Base-by-base conservation (phyloP, 352 stramenopile genomes). In the Globisporangium barbulae region DNA sequence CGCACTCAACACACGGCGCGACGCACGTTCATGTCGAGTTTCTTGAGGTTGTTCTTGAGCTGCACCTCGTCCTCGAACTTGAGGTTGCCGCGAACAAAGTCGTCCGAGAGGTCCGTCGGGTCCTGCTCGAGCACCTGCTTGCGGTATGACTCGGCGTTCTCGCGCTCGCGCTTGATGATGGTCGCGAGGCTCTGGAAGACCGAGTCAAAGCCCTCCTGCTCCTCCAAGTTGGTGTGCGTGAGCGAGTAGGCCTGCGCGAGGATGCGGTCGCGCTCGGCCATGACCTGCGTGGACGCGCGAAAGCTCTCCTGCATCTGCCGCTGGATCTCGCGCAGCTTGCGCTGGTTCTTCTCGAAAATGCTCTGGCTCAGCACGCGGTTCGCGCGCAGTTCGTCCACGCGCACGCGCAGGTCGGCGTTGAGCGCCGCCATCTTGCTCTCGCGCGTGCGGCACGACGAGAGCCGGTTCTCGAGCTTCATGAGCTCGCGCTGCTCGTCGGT, bases 321-420 rank as follows among this genome's bases (percentile, higher is more conserved):
- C 59, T 93, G 82, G 48, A 93, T 81, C 30, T 93, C 84, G 3
- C 78, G 76, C 6, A 93, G 77, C 44, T 79, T 78, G 22, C 76
- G 79, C 64, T 93, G 84, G 59, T 91, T 85, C 78, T 93, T 93
- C 47, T 91, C 82, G 37, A 91, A 93, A 35, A 89, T 80, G 37
- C 64, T 83, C 62, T 91, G 84, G 39, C 79, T 93, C 41, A 89
- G 61, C 4, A 89, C 72, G 19, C 84, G 78, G 35, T 67, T 81
- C 25, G 82, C 84, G 19, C 84, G 84, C 47, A 93, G 64, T 22
- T 80, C 79, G 55, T 91, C 84, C 7, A 91, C 81, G 22, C 72
- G 75, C 31, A 72, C 42, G 5, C 72, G 71, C 45, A 93, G 66
- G 39, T 90, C 75, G 2, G 68, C 68, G 54, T 91, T 91, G 31